Evolutionary conservation across 495 filamentous ascomycete species (phyloP).

Genomic region (Pyrenopolyporus hunteri): DNA sequence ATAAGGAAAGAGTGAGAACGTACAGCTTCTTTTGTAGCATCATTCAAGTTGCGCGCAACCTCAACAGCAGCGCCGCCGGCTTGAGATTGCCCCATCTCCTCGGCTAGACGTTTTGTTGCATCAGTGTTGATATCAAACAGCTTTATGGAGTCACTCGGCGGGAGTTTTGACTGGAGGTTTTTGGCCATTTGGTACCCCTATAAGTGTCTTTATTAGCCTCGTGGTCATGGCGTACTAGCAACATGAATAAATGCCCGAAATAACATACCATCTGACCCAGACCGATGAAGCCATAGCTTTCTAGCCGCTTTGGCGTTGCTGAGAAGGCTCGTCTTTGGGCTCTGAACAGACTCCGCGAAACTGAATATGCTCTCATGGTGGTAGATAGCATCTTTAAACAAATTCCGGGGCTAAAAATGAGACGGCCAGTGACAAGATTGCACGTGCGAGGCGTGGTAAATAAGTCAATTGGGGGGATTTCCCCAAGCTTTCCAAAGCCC

Average conservation of each 20-base stretch:
- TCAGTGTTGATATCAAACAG: slow-evolving; percentile 77
- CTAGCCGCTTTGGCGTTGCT: slow-evolving; percentile 57
- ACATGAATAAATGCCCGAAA: not conserved
- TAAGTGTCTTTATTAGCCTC: slow-evolving; percentile 1
- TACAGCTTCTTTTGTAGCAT: slow-evolving; percentile 77
- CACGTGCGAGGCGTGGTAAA: not conserved
- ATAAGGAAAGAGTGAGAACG: slow-evolving; percentile 44
- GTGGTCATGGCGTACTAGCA: not conserved
- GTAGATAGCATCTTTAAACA: not conserved
- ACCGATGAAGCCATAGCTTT: slow-evolving; percentile 83
- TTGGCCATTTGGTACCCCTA: slow-evolving; percentile 86
- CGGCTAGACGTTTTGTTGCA: slow-evolving; percentile 62
- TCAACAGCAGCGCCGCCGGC: slow-evolving; percentile 59
- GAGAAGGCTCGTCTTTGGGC: slow-evolving; percentile 61
- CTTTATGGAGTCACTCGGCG: slow-evolving; percentile 68
- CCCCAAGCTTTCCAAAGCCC: slow-evolving; percentile 8
- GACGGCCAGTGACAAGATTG: not conserved
- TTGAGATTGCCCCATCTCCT: slow-evolving; percentile 61
- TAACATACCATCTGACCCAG: slow-evolving; percentile 83
- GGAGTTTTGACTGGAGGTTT: slow-evolving; percentile 79
- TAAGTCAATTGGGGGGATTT: slow-evolving; percentile 20
- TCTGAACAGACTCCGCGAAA: slow-evolving; percentile 38
- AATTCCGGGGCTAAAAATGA: not conserved
- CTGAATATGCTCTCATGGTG: slow-evolving; percentile 44
- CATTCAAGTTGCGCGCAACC: slow-evolving; percentile 61